Conservation (phyloP, 1,284 basidiomycete species). For the Rugosomyces carneus region DNA sequence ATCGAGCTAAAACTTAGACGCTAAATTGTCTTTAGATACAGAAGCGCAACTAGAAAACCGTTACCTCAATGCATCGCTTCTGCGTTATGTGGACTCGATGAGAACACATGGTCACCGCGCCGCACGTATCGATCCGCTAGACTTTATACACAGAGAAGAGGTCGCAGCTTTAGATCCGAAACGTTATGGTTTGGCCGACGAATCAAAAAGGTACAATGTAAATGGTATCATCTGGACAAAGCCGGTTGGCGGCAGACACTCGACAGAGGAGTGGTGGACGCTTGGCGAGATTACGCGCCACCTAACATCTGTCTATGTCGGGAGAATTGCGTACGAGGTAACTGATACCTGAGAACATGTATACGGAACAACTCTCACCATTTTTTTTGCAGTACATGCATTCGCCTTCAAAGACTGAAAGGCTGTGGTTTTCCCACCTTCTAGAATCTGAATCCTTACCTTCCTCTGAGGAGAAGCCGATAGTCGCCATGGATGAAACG, state of each 20-base stretch:
- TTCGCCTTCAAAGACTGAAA: conserved; percentile 72
- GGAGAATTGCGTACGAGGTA: conserved; percentile 77
- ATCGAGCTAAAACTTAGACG: neutral
- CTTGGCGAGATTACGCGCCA: conserved; percentile 66
- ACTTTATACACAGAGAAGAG: conserved; percentile 78
- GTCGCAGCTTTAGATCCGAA: conserved; percentile 75
- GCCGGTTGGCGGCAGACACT: conserved; percentile 34
- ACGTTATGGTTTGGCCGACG: conserved; percentile 68
- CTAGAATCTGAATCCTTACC: conserved; percentile 60
- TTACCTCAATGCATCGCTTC: conserved; percentile 64
- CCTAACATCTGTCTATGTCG: conserved; percentile 71
- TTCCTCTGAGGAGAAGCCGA: conserved; percentile 27
- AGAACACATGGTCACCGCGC: conserved; percentile 77
- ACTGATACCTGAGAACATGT: neutral
- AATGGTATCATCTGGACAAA: conserved; percentile 77
- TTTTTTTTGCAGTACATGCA: conserved; percentile 60
- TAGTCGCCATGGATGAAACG: conserved; percentile 26
- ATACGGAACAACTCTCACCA: neutral
- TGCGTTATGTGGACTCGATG: conserved; percentile 85
- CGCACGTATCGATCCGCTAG: conserved; percentile 79
- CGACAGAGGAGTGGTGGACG: conserved; percentile 55
- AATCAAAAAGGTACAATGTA: conserved; percentile 55
- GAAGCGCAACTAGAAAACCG: conserved; percentile 71
- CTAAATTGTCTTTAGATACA: conserved; percentile 47
- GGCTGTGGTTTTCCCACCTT: conserved; percentile 80